phyloP scores from a whole-genome alignment of 2,329 filamentous ascomycete species.

The Cladophialophora bantiana region DNA sequence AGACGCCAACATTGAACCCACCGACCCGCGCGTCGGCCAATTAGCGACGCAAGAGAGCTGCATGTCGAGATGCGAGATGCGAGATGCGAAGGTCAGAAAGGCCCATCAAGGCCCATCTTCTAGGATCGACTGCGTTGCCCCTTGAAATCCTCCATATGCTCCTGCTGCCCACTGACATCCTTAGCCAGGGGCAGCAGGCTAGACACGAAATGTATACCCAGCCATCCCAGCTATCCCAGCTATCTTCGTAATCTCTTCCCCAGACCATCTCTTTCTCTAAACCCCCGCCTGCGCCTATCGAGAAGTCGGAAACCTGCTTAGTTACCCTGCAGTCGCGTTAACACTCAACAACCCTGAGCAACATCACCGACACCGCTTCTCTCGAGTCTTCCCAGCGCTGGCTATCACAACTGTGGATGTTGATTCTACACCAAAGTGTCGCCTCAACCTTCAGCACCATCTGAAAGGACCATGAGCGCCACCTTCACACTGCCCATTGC shows the following conservation, averaged over 20 bases:
- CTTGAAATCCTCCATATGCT: slow-evolving; percentile 3
- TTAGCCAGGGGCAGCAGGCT: slow-evolving; percentile 19
- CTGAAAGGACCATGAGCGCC: slow-evolving; percentile 39
- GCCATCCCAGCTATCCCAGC: neutral
- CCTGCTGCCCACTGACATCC: slow-evolving; percentile 16
- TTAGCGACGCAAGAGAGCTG: slow-evolving; percentile 3
- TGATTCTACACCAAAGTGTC: slow-evolving; percentile 35
- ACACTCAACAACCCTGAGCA: neutral
- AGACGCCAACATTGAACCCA: neutral
- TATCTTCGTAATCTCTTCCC: slow-evolving; percentile 5
- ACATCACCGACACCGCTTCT: neutral
- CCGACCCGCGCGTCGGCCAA: neutral
- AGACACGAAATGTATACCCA: neutral
- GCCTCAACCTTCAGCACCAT: slow-evolving; percentile 36
- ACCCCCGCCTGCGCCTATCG: slow-evolving; percentile 11
- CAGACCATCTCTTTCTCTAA: neutral
- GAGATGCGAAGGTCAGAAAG: neutral
- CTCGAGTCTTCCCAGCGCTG: slow-evolving; percentile 3
- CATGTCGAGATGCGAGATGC: slow-evolving; percentile 10
- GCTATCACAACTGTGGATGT: slow-evolving; percentile 34
- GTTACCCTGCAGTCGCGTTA: neutral
- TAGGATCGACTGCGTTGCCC: neutral
- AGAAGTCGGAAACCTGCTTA: neutral
- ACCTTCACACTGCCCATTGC: slow-evolving; percentile 42
- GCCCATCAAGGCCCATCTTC: too few species aligned